phyloP scores from a whole-genome alignment of 352 stramenopile species.

The Phytopythium sindhum region DNA sequence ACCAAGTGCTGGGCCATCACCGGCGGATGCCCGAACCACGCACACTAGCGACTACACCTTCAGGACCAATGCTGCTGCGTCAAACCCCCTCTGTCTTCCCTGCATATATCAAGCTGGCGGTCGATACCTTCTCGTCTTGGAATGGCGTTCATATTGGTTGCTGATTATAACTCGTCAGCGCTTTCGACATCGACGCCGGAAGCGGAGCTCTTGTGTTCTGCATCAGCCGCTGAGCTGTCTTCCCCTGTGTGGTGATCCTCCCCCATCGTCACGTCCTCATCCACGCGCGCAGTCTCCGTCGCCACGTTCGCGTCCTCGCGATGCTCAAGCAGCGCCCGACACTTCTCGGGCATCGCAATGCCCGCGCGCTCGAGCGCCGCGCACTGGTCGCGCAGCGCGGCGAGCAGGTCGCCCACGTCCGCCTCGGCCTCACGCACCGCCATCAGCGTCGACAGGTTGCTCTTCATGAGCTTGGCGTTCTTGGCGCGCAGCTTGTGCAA shows the following conservation, averaged over 20 bases:
- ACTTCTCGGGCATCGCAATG: slow-evolving; percentile 23
- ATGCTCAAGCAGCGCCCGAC: slow-evolving; percentile 24
- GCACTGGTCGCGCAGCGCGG: slow-evolving; percentile 24
- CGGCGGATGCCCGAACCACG: slow-evolving; percentile 34
- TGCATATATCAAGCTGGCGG: too few relatives aligned
- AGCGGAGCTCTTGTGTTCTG: not conserved
- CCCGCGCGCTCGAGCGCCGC: slow-evolving; percentile 22
- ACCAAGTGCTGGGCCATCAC: slow-evolving; percentile 68
- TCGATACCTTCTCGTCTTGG: not conserved
- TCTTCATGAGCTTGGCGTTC: slow-evolving; percentile 57
- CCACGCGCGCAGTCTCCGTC: not conserved
- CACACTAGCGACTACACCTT: not conserved
- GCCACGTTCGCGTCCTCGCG: not conserved
- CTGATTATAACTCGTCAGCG: not conserved
- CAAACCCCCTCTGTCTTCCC: too few relatives aligned
- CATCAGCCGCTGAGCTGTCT: not conserved
- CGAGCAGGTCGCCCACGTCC: slow-evolving; percentile 28
- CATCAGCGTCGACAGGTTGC: slow-evolving; percentile 51
- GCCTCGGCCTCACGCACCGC: slow-evolving; percentile 42
- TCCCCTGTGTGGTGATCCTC: not conserved
- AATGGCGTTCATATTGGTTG: not conserved
- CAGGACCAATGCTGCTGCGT: too few relatives aligned
- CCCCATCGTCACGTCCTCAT: not conserved
- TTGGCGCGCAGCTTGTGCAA: slow-evolving; percentile 26
- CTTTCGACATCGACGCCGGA: not conserved